Percentiles rank a stretch among this genome's conserved stretches.
Evolutionary conservation across 2,329 filamentous ascomycete species (phyloP).

Genomic region (Aureobasidium vineae): DNA sequence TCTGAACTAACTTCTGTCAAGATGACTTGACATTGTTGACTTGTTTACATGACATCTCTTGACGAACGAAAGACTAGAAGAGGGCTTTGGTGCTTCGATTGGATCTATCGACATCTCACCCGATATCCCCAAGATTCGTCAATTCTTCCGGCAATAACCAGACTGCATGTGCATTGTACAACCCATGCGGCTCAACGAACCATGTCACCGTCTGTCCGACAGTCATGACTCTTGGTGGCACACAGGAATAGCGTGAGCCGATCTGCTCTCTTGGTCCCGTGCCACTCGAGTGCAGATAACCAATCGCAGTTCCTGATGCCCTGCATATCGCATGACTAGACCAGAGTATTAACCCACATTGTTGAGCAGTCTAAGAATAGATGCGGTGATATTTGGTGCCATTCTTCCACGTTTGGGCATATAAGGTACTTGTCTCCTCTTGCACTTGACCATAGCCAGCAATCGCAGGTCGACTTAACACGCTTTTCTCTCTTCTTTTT

Average conservation of each 20-base stretch:
- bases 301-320: constrained; percentile 30
- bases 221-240: constrained; percentile 12
- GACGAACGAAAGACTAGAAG: not conserved
- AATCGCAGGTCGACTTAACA: constrained; percentile 47
- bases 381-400: constrained; percentile 40
- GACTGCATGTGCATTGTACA: constrained; percentile 10
- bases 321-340: constrained; percentile 29
- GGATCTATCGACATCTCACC: constrained; percentile 3
- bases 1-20: not conserved
- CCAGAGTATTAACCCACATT: constrained; percentile 28
- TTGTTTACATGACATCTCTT: not conserved
- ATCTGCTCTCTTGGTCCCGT: constrained; percentile 12
- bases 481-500: constrained; percentile 40
- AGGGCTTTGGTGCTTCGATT: not conserved
- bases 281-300: constrained; percentile 21
- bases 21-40: not conserved
- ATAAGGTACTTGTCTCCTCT: constrained; percentile 47
- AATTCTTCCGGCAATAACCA: constrained; percentile 9
- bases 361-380: constrained; percentile 49
- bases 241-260: constrained; percentile 26
- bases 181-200: constrained; percentile 19
- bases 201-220: constrained; percentile 1
- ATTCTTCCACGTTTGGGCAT: constrained; percentile 47
- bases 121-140: constrained; percentile 3
- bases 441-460: constrained; percentile 40